A percentile compares a stretch with the other conserved stretches of the same genome.
These are phyloP conservation scores for Vaccinium corymbosum DNA, from an alignment of 148 eudicot genomes.

Conservation along the genomic window DNA sequence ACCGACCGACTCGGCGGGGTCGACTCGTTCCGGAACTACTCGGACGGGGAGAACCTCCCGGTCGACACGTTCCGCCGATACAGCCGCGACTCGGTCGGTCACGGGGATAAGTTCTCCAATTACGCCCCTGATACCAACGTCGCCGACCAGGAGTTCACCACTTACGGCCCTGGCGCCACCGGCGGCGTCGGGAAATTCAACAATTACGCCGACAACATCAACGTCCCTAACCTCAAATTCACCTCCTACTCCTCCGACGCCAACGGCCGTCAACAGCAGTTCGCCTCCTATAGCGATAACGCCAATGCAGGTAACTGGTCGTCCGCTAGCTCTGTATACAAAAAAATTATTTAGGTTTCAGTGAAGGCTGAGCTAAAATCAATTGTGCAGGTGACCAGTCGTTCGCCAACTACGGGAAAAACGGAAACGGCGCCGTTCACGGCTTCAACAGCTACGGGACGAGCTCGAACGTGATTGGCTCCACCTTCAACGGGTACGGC, in stretches of 20 bases:
- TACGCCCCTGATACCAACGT: constrained; percentile 41
- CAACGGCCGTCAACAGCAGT: constrained; percentile 33
- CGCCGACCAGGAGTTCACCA: constrained; percentile 33
- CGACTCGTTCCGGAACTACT: constrained; percentile 42
- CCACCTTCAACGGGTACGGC: constrained; percentile 31
- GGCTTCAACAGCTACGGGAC: constrained; percentile 27
- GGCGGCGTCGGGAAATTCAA: constrained; percentile 46
- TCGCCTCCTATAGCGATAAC: constrained; percentile 27
- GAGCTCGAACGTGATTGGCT: constrained; percentile 35
- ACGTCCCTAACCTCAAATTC: constrained; percentile 39
- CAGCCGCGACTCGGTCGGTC: constrained; percentile 45
- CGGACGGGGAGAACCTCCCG: constrained; percentile 27
- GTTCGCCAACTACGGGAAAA: constrained; percentile 40
- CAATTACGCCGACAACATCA: constrained; percentile 27
- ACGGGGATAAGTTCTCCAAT: constrained; percentile 32
- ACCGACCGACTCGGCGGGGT: constrained; percentile 33
- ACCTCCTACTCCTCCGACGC: constrained; percentile 40
- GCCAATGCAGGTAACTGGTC: constrained; percentile 42
- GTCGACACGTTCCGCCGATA: constrained; percentile 43
- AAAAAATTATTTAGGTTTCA: too few species aligned
- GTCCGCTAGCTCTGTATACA: constrained; percentile 22
- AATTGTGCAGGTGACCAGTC: constrained; percentile 29
- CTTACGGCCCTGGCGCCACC: constrained; percentile 42
- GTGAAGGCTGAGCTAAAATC: too few species aligned
- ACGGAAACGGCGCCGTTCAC: constrained; percentile 33